Evolutionary conservation across 73 alveolate species (phyloP), one percentile per base, ranked within the genome.

Genomic region (Blepharisma japonicum): DNA sequence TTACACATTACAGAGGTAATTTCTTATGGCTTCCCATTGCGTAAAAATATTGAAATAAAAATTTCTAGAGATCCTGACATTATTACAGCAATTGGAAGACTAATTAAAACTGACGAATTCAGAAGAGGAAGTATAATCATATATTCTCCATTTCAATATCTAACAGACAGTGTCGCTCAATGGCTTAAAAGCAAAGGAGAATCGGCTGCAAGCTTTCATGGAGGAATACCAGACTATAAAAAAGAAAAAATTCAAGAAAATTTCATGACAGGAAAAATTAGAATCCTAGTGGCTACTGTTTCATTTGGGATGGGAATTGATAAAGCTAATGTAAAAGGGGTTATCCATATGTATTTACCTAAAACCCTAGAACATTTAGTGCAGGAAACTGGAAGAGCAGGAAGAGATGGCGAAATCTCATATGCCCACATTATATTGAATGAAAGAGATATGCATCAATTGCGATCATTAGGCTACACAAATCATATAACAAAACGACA

Each of bases 231-330:
- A 42, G 96, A 89, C 39, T 71, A 56, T 54, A 85, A 82, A 68
- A 71, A 99, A 53, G 86, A 84, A 20, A 89, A 88, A 54, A 85
- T 96, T 66, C 96, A 95, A 81, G 83, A 79, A 61, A 78, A 87
- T 56, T 97, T 98, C 97, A 90, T 94, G 94, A 66, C 89, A 78
- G 97, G 96, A 78, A 96, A 94, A 81, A 91, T 96, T 56, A 90
- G 96, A 66, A 92, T 98, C 27, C 90, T 98, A 39, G 97, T 97
- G 6, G 99, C 99, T 6, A 98, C 99, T n/a, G 92, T 97, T 42
- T 99, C 99, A 55, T 98, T 98, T 79, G 99, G 99, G 51, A 93
- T 98, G 98, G 99, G 99, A 68, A 97, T 98, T 9, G 97, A 96
- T 87, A 98, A 98, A 88, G 82, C 87, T 67, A 99, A 98, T 86